Percentiles rank a stretch among this genome's conserved stretches.
phyloP scores from a whole-genome alignment of 2,329 filamentous ascomycete genomes.

The Trichoderma semiorbis region DNA sequence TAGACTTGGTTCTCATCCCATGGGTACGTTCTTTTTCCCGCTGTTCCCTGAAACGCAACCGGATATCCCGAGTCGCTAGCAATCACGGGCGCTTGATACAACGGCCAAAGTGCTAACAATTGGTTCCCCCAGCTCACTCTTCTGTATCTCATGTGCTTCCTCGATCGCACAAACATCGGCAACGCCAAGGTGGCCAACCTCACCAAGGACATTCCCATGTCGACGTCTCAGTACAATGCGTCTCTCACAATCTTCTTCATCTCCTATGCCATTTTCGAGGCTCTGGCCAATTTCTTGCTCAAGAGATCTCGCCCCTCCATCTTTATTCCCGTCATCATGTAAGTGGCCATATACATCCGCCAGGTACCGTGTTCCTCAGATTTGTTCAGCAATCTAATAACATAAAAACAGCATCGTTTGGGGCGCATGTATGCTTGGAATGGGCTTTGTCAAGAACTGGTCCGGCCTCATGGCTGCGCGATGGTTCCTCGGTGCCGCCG shows the following conservation, averaged over 20 bases:
- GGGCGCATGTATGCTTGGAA: slow-evolving; percentile 67
- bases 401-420: slow-evolving; percentile 48
- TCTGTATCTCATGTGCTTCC: slow-evolving; percentile 70
- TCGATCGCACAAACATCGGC: slow-evolving; percentile 76
- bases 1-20: slow-evolving; percentile 60
- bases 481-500: slow-evolving; percentile 69
- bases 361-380: background rate
- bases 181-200: slow-evolving; percentile 60
- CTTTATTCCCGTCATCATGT: slow-evolving; percentile 81
- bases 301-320: slow-evolving; percentile 72
- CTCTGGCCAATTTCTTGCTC: slow-evolving; percentile 73
- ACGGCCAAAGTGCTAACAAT: background rate
- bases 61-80: background rate
- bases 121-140: slow-evolving; percentile 53
- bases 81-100: background rate
- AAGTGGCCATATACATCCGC: slow-evolving; percentile 28
- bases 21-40: slow-evolving; percentile 40
- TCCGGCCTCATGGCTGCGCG: slow-evolving; percentile 63
- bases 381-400: slow-evolving; percentile 22
- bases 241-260: slow-evolving; percentile 83
- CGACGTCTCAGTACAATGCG: slow-evolving; percentile 65
- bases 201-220: slow-evolving; percentile 49
- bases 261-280: slow-evolving; percentile 77
- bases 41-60: background rate
- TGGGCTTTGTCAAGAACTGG: slow-evolving; percentile 64